These are phyloP conservation scores for Gryganskiella cystojenkinii DNA, from an alignment of 192 early-diverging fungal genomes.

Conservation along the genomic window DNA sequence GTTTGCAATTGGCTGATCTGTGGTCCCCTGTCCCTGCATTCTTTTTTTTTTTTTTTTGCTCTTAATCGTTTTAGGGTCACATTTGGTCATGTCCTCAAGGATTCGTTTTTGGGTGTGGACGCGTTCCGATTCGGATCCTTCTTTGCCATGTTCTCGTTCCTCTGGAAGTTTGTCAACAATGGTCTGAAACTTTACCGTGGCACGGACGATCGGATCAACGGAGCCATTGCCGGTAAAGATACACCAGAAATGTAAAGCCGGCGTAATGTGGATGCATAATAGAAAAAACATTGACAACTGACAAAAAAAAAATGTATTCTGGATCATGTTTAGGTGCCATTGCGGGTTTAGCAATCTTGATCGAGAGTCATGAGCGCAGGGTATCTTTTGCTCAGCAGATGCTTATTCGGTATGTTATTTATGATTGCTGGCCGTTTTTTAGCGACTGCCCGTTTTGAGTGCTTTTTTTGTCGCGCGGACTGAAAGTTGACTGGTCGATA, in stretches of 20 bases:
- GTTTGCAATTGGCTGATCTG: background rate
- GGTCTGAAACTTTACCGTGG: conserved; percentile 59
- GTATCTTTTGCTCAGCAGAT: conserved; percentile 67
- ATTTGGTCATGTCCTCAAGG: conserved; percentile 53
- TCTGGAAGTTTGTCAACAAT: conserved; percentile 82
- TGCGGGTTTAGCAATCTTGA: conserved; percentile 64
- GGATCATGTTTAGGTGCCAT: conserved; percentile 50
- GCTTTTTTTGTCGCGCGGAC: conserved; percentile 6
- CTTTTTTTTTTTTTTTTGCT: too few relatives aligned
- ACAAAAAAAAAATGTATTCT: too few relatives aligned
- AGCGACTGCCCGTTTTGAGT: too few relatives aligned
- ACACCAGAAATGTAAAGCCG: too few relatives aligned
- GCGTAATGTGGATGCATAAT: background rate
- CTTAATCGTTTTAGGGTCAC: conserved; percentile 58
- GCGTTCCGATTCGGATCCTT: conserved; percentile 77
- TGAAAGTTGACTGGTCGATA: conserved; percentile 12
- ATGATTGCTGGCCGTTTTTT: too few relatives aligned
- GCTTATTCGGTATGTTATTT: conserved; percentile 64
- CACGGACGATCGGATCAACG: conserved; percentile 66
- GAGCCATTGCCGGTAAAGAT: conserved; percentile 57
- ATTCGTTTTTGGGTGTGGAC: conserved; percentile 66
- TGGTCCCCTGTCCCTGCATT: background rate
- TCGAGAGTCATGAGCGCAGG: conserved; percentile 65
- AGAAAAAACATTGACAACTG: background rate
- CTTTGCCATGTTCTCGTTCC: conserved; percentile 80